These are phyloP conservation scores for Didymella keratinophila DNA, from an alignment of 2,329 filamentous ascomycete genomes.

Conservation along the genomic window DNA sequence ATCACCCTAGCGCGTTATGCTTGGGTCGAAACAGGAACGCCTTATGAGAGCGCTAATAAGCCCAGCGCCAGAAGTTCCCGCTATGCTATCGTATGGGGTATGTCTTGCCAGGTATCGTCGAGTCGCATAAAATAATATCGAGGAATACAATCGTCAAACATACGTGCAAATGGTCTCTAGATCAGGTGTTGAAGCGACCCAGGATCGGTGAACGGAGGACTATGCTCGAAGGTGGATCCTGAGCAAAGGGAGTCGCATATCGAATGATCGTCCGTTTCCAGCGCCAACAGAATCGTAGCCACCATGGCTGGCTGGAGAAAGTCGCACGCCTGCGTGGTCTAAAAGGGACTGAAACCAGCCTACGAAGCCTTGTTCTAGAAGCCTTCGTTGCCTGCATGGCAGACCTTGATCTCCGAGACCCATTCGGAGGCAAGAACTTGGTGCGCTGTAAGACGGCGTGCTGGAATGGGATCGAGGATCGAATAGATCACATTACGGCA, in stretches of 20 bases:
- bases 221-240: conserved; percentile 17
- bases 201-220: conserved; percentile 15
- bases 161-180: conserved; percentile 31
- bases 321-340: conserved; percentile 28
- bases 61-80: conserved; percentile 37
- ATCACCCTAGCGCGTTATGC: conserved; percentile 13
- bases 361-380: conserved; percentile 62
- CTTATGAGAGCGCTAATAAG: conserved; percentile 28
- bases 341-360: conserved; percentile 22
- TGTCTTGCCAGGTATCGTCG: conserved; percentile 47
- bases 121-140: conserved; percentile 37
- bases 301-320: conserved; percentile 1
- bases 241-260: conserved; percentile 19
- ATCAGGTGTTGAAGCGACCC: conserved; percentile 25
- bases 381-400: conserved; percentile 95
- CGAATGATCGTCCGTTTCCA: conserved; percentile 21
- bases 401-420: conserved; percentile 97
- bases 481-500: conserved; percentile 99
- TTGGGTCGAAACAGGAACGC: conserved; percentile 15
- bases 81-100: conserved; percentile 51
- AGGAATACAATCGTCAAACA: conserved; percentile 32
- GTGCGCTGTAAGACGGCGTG: conserved; percentile 89
- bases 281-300: conserved; percentile 14
- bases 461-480: conserved; percentile 93
- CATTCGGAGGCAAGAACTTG: conserved; percentile 98